A percentile compares a stretch with the other conserved stretches of the same genome.
Conservation (phyloP, 1,284 basidiomycete genomes). For the Erythrobasidium hasegawianum region DNA sequence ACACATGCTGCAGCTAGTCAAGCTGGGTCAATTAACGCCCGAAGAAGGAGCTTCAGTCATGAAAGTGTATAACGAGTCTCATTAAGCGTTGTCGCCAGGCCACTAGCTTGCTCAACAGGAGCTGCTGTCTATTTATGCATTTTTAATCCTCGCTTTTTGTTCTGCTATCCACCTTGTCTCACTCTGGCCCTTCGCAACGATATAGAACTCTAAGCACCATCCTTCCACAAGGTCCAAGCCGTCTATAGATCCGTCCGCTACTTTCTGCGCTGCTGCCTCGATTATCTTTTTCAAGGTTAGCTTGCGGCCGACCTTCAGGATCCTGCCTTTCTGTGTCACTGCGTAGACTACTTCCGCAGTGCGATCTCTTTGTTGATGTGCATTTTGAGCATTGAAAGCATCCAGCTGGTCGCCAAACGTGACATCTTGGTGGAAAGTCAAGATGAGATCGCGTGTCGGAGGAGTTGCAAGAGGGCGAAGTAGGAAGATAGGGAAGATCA, state of each 20-base stretch:
- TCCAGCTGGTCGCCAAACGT: conserved; percentile 74
- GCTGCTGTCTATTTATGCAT: neutral
- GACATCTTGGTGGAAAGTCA: conserved; percentile 78
- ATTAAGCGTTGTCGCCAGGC: neutral
- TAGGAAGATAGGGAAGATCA: conserved; percentile 84
- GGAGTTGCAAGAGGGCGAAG: conserved; percentile 77
- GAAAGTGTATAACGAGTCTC: neutral
- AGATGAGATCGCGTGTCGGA: conserved; percentile 77
- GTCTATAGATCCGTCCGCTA: conserved; percentile 62
- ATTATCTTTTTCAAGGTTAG: conserved; percentile 77
- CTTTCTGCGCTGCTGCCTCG: conserved; percentile 52
- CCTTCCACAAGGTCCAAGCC: conserved; percentile 83
- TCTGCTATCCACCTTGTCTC: conserved; percentile 86
- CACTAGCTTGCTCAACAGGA: neutral
- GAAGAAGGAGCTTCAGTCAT: conserved; percentile 23
- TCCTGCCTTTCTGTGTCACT: conserved; percentile 66
- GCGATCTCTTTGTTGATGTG: conserved; percentile 50
- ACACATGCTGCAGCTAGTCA: conserved; percentile 27
- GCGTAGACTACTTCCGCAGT: conserved; percentile 71
- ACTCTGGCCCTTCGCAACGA: conserved; percentile 72
- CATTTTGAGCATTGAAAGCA: conserved; percentile 62
- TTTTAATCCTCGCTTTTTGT: conserved; percentile 58
- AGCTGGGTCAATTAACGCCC: conserved; percentile 19
- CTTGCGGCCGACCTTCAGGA: conserved; percentile 85
- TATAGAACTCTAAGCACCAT: conserved; percentile 65